Percentiles rank a stretch among this genome's conserved stretches.
These are phyloP conservation scores for Cinnamomum micranthum DNA, from an alignment of 164 flowering plant genomes.

Conservation along the genomic window DNA sequence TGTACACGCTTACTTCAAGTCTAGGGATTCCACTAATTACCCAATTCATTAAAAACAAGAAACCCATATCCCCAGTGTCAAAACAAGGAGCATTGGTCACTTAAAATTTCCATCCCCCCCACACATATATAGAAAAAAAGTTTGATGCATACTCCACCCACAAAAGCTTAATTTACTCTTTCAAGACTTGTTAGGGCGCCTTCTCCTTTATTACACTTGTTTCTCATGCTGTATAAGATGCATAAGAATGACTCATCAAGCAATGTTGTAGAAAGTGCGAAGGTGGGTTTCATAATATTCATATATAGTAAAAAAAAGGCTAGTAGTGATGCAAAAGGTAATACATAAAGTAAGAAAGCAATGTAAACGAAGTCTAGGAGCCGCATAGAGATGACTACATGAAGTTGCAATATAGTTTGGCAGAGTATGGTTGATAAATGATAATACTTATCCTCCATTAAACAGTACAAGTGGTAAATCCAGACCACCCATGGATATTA, in stretches of 20 bases:
- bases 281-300: background rate
- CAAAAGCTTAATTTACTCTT: background rate
- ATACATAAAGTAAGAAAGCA: too few species aligned
- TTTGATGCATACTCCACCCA: background rate
- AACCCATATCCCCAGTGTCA: background rate
- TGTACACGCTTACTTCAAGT: background rate
- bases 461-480: too few species aligned
- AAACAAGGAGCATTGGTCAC: background rate
- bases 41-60: background rate
- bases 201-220: background rate
- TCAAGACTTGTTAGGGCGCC: background rate
- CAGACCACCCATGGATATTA: too few species aligned
- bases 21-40: slow-evolving; percentile 2
- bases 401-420: too few species aligned
- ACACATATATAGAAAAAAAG: background rate
- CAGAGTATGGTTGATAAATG: too few species aligned
- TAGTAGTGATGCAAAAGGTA: background rate
- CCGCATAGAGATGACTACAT: background rate
- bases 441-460: too few species aligned
- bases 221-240: background rate
- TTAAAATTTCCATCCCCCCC: background rate
- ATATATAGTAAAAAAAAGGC: background rate
- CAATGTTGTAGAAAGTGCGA: background rate
- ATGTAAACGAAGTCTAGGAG: background rate
- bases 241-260: background rate